Evolutionary conservation across 495 filamentous ascomycete species (phyloP).

Genomic region (Penicillium salamii): DNA sequence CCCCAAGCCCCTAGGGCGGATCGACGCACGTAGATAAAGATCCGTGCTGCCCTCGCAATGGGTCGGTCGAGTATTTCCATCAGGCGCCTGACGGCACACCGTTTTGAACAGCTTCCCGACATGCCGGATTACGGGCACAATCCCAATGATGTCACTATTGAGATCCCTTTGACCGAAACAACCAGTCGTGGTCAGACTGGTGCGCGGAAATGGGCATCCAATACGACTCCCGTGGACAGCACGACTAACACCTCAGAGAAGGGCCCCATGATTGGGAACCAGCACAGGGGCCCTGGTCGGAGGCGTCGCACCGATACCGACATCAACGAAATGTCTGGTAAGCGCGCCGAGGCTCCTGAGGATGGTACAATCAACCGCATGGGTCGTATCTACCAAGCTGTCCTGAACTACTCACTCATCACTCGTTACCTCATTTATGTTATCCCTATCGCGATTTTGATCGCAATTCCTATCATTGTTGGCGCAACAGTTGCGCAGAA

Average conservation of each 20-base stretch:
- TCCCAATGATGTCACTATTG: conserved; percentile 57
- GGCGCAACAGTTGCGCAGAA: conserved; percentile 54
- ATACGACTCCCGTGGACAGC: conserved; percentile 15
- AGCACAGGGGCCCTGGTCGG: conserved; percentile 44
- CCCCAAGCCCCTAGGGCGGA: not conserved
- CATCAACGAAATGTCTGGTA: conserved; percentile 45
- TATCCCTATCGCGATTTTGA: conserved; percentile 66
- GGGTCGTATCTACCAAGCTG: conserved; percentile 82
- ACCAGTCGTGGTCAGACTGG: conserved; percentile 43
- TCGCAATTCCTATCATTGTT: conserved; percentile 80
- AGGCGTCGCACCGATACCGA: conserved; percentile 42
- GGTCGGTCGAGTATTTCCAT: conserved; percentile 32
- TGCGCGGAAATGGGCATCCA: conserved; percentile 37
- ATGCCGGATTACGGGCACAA: conserved; percentile 39
- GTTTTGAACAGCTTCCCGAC: conserved; percentile 48
- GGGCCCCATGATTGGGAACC: conserved; percentile 42
- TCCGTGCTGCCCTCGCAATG: conserved; percentile 21
- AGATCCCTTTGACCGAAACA: conserved; percentile 53
- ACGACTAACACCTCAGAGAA: conserved; percentile 26
- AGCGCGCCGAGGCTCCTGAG: conserved; percentile 47
- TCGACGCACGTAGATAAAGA: not conserved
- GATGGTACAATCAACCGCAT: conserved; percentile 71
- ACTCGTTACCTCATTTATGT: conserved; percentile 91
- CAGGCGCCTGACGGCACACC: conserved; percentile 41
- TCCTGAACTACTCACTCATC: conserved; percentile 80